Percentiles rank a stretch among this genome's conserved stretches.
Evolutionary conservation across 768 basidiomycete species (phyloP).

Genomic region (Gloeostereum incarnatum): DNA sequence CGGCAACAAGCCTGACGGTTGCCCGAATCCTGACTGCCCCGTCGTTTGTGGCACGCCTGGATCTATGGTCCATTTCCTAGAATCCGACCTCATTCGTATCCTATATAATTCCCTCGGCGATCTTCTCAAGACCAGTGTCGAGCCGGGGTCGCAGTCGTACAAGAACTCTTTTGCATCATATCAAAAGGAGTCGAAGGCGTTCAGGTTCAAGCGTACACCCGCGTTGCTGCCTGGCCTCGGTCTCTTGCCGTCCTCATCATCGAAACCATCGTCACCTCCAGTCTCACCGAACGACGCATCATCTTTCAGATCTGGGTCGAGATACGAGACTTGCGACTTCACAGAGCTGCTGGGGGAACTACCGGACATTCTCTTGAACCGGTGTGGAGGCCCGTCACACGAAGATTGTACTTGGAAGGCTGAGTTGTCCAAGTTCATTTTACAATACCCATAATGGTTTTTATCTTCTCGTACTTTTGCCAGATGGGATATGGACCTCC

Average conservation of each 20-base stretch:
- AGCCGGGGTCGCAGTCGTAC: conserved; percentile 32
- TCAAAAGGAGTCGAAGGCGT: neutral
- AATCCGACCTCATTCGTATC: conserved; percentile 31
- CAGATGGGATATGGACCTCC: no score
- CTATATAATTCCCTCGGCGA: conserved; percentile 33
- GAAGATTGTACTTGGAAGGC: conserved; percentile 52
- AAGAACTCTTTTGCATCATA: conserved; percentile 14
- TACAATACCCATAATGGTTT: conserved; percentile 56
- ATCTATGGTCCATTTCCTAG: conserved; percentile 63
- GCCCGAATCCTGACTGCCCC: conserved; percentile 73
- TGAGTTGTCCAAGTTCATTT: conserved; percentile 51
- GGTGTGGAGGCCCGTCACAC: conserved; percentile 28
- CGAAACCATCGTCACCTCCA: no score
- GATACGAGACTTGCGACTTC: neutral
- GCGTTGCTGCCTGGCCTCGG: neutral
- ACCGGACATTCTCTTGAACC: neutral
- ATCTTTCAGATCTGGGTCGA: neutral
- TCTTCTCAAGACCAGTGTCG: conserved; percentile 22
- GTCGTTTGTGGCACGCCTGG: conserved; percentile 80
- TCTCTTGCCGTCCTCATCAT: neutral
- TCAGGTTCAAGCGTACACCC: neutral
- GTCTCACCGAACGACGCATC: no score
- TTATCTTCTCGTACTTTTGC: no score
- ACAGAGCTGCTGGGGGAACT: neutral
- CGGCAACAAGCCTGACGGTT: conserved; percentile 54